phyloP scores from a whole-genome alignment of 768 basidiomycete species.

The Hypholoma fasciculare region DNA sequence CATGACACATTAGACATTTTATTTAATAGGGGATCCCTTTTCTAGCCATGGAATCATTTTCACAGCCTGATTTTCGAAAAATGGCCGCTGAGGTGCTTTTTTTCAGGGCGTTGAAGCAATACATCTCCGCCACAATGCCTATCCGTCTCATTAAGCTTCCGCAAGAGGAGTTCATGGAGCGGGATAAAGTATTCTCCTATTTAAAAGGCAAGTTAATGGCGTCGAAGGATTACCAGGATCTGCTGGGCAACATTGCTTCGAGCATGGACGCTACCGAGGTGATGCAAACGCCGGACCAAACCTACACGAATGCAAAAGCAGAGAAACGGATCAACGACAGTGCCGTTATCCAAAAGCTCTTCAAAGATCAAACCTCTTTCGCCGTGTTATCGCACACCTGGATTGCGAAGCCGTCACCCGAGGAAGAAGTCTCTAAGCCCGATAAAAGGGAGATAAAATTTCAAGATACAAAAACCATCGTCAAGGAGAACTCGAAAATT shows the following conservation, averaged over 20 bases:
- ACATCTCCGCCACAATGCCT: background rate
- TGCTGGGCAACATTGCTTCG: background rate
- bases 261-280: background rate
- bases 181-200: background rate
- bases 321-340: background rate
- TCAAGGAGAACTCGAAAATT: background rate
- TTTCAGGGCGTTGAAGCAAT: too few relatives aligned
- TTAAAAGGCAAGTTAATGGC: too few relatives aligned
- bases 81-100: too few relatives aligned
- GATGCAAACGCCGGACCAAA: background rate
- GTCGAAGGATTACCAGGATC: background rate
- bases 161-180: background rate
- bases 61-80: too few relatives aligned
- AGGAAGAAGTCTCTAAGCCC: too few relatives aligned
- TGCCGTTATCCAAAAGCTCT: background rate
- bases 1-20: too few relatives aligned
- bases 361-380: background rate
- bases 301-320: background rate
- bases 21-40: too few relatives aligned
- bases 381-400: background rate
- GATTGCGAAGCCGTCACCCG: background rate
- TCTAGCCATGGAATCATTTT: too few relatives aligned
- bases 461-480: background rate
- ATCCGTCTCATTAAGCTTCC: background rate
- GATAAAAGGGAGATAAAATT: too few relatives aligned